A percentile compares a stretch with the other conserved stretches of the same genome.
phyloP scores from a whole-genome alignment of 139 green algal genomes.

The Pseudopediastrum boryanum region DNA sequence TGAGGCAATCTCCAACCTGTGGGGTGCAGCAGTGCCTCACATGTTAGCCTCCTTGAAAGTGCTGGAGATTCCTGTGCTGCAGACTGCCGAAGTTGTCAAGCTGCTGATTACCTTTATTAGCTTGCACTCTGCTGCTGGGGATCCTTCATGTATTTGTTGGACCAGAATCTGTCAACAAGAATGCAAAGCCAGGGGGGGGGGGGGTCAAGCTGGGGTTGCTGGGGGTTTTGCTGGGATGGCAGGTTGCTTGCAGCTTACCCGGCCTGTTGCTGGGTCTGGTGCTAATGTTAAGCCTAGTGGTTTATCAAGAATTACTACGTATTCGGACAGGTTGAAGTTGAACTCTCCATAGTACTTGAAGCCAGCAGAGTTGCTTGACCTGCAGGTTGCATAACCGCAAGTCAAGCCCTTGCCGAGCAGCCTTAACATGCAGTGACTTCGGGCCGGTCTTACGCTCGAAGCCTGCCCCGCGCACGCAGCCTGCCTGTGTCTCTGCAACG shows the following conservation, averaged over 20 bases:
- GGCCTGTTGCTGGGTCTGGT: slow-evolving; percentile 50
- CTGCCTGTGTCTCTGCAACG: too few relatives aligned
- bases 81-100: too few relatives aligned
- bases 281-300: slow-evolving; percentile 61
- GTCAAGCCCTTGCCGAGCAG: too few relatives aligned
- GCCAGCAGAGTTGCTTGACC: background rate
- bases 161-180: background rate
- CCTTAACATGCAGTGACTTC: too few relatives aligned
- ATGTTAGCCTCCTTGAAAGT: background rate
- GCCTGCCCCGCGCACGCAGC: too few relatives aligned
- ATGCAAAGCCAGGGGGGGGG: background rate
- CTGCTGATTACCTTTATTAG: too few relatives aligned
- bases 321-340: slow-evolving; percentile 46
- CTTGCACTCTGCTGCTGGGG: background rate
- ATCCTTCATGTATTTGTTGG: background rate
- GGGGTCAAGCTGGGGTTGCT: background rate
- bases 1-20: slow-evolving; percentile 66
- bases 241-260: slow-evolving; percentile 23
- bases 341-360: slow-evolving; percentile 47
- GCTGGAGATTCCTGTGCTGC: too few relatives aligned
- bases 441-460: too few relatives aligned
- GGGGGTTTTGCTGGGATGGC: background rate
- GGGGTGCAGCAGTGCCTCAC: background rate
- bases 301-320: slow-evolving; percentile 65
- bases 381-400: background rate